Evolutionary conservation across 2,329 filamentous ascomycete species (phyloP).

Genomic region (Beauveria asiatica): DNA sequence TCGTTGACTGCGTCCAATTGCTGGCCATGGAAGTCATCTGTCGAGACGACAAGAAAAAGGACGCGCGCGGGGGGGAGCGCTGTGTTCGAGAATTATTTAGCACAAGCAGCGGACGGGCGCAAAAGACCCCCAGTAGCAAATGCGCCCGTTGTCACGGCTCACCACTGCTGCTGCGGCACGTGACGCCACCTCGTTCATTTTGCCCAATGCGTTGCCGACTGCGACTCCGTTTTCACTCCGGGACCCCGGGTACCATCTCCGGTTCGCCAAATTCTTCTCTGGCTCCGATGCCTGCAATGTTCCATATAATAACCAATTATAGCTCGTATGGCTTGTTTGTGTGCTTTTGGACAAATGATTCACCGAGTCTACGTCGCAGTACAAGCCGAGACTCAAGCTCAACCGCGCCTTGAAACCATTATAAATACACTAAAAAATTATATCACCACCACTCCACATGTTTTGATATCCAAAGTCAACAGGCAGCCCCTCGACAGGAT

Average conservation of each 20-base stretch:
- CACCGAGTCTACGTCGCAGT: background rate
- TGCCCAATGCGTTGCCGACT: background rate
- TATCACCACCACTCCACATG: slow-evolving; percentile 11
- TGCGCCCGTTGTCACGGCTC: background rate
- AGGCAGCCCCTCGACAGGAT: slow-evolving; percentile 2
- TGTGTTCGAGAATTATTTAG: background rate
- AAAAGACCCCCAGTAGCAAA: background rate
- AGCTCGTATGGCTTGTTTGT: background rate
- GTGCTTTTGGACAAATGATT: background rate
- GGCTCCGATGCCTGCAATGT: no score
- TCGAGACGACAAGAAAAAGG: no score
- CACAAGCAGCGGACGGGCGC: background rate
- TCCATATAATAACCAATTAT: background rate
- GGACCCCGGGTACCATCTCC: background rate
- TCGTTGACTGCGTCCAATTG: background rate
- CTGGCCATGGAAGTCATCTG: background rate
- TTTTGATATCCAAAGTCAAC: slow-evolving; percentile 12
- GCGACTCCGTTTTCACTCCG: background rate
- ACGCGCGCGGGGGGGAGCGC: background rate
- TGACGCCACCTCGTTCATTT: slow-evolving; percentile 4
- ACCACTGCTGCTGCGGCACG: background rate
- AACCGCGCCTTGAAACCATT: background rate
- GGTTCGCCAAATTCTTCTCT: background rate
- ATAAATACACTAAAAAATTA: slow-evolving; percentile 7
- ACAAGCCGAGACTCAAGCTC: no score